Evolutionary conservation across 2,329 filamentous ascomycete genomes (phyloP).

Genomic region (Hypomyces perniciosus): DNA sequence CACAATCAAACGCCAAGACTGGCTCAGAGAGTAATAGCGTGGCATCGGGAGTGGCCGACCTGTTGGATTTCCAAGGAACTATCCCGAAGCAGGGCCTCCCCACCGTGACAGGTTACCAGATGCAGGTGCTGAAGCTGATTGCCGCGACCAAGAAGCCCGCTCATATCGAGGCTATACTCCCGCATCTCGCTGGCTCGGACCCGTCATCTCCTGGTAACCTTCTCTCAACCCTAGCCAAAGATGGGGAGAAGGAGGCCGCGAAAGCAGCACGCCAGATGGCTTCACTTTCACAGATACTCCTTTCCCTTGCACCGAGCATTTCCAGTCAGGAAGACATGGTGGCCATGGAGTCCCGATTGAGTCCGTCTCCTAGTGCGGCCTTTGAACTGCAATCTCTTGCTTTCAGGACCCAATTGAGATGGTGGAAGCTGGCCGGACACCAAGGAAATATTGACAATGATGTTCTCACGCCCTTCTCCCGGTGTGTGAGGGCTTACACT

Average conservation of each 20-base stretch:
- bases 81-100: constrained; percentile 39
- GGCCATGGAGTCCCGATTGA: constrained; percentile 48
- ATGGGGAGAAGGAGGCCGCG: constrained; percentile 38
- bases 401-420: constrained; percentile 54
- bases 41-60: constrained; percentile 42
- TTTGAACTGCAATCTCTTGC: constrained; percentile 61
- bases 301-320: constrained; percentile 63
- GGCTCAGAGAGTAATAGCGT: constrained; percentile 24
- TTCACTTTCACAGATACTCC: constrained; percentile 55
- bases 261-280: constrained; percentile 64
- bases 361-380: constrained; percentile 49
- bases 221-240: constrained; percentile 42
- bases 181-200: constrained; percentile 47
- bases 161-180: constrained; percentile 51
- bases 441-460: constrained; percentile 57
- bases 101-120: constrained; percentile 58
- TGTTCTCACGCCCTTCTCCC: constrained; percentile 57
- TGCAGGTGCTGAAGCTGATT: constrained; percentile 59
- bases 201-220: constrained; percentile 54
- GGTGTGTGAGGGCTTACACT: constrained; percentile 56
- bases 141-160: constrained; percentile 53
- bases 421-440: constrained; percentile 60
- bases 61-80: constrained; percentile 55
- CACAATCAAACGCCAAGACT: constrained; percentile 22
- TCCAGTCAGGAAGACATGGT: constrained; percentile 55